Conservation (phyloP, 352 stramenopile genomes). For the Phytophthora multivora region DNA sequence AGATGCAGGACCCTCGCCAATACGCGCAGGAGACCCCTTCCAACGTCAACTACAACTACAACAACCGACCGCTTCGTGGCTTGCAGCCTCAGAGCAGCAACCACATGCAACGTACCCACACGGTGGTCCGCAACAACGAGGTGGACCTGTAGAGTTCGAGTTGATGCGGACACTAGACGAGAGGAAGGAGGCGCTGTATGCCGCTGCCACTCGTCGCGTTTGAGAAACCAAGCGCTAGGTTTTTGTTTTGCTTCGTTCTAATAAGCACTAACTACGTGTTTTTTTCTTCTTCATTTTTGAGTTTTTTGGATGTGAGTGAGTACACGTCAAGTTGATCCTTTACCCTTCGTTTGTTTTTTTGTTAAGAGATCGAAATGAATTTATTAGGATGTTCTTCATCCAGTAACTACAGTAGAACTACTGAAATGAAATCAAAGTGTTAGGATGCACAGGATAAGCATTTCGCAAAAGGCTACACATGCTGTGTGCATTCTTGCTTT, state of each 20-base stretch:
- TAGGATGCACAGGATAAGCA: too few relatives aligned
- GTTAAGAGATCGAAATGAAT: slow-evolving; percentile 7
- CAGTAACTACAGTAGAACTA: not conserved
- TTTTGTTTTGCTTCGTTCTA: slow-evolving; percentile 36
- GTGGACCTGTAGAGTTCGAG: slow-evolving; percentile 40
- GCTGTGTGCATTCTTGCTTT: slow-evolving; percentile 6
- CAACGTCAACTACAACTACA: slow-evolving; percentile 26
- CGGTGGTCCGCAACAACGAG: slow-evolving; percentile 49
- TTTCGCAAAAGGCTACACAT: too few relatives aligned
- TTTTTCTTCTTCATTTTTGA: slow-evolving; percentile 6
- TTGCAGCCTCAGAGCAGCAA: slow-evolving; percentile 27
- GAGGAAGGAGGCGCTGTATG: slow-evolving; percentile 14
- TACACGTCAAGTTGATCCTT: slow-evolving; percentile 20
- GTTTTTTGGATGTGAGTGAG: slow-evolving; percentile 8
- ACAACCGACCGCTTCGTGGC: slow-evolving; percentile 22
- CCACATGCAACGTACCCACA: slow-evolving; percentile 35
- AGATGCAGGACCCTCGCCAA: slow-evolving; percentile 32
- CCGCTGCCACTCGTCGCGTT: slow-evolving; percentile 17
- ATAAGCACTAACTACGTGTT: slow-evolving; percentile 36
- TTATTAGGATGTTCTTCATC: slow-evolving; percentile 10
- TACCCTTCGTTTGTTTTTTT: not conserved
- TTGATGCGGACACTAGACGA: slow-evolving; percentile 9
- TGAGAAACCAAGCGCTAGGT: slow-evolving; percentile 30
- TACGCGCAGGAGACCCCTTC: slow-evolving; percentile 37
- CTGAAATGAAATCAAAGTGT: too few relatives aligned